Evolutionary conservation across 2,329 filamentous ascomycete genomes (phyloP).

Genomic region (Claviceps africana): DNA sequence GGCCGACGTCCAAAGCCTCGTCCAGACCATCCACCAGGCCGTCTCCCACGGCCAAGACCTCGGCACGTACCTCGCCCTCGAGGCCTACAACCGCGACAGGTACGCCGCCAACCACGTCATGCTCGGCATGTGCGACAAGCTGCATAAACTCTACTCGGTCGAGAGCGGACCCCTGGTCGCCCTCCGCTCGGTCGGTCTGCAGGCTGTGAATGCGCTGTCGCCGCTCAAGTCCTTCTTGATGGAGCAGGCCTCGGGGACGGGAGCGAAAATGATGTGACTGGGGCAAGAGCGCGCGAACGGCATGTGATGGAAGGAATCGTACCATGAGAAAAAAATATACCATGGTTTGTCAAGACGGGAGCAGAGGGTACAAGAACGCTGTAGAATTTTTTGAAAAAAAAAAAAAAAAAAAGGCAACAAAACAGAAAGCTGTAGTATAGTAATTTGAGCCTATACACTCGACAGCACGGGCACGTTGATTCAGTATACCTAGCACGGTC

Average conservation of each 20-base stretch:
- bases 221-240: constrained; percentile 78
- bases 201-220: constrained; percentile 58
- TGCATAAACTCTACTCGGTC: constrained; percentile 84
- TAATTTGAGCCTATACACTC: too few species aligned
- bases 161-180: constrained; percentile 67
- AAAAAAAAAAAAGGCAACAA: not conserved
- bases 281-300: too few species aligned
- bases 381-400: not conserved
- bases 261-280: constrained; percentile 28
- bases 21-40: constrained; percentile 59
- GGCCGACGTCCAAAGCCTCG: constrained; percentile 71
- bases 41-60: constrained; percentile 78
- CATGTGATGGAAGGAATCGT: too few species aligned
- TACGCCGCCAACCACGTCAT: constrained; percentile 72
- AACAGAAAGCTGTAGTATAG: not conserved
- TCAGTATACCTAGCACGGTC: too few species aligned
- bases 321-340: too few species aligned
- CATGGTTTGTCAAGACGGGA: too few species aligned
- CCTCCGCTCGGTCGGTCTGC: constrained; percentile 62
- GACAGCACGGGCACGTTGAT: too few species aligned
- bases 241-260: constrained; percentile 50
- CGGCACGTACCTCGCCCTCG: constrained; percentile 62
- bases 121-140: constrained; percentile 70
- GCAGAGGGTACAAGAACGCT: too few species aligned
- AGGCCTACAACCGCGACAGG: constrained; percentile 66